Percentiles rank a stretch among this genome's conserved stretches.
Conservation (phyloP, 2,329 filamentous ascomycete genomes). For the Fusarium sp. region DNA sequence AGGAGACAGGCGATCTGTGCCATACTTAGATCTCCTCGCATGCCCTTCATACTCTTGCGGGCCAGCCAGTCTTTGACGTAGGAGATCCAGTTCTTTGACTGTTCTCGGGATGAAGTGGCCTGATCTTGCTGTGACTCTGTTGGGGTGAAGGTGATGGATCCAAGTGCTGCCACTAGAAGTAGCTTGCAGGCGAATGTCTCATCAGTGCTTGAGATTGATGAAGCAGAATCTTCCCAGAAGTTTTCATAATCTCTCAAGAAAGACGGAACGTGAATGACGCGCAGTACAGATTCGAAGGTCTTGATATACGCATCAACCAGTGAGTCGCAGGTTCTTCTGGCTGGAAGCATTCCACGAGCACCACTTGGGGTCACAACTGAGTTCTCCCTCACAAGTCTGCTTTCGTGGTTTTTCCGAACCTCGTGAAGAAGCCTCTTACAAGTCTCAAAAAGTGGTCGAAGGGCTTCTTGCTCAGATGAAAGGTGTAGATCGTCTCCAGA, state of each 20-base stretch:
- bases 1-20: not conserved
- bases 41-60: not conserved
- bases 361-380: accelerated
- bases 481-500: accelerated
- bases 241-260: not conserved
- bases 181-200: not conserved
- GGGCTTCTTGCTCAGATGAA: not conserved
- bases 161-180: not conserved
- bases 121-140: not conserved
- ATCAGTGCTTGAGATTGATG: not conserved
- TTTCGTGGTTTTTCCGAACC: not conserved
- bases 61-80: not conserved
- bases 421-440: not conserved
- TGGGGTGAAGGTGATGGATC: not conserved
- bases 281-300: not conserved
- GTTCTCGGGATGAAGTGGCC: not conserved
- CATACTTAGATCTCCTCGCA: not conserved
- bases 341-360: not conserved
- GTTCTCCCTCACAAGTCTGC: accelerated
- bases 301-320: not conserved
- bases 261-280: not conserved
- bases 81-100: not conserved
- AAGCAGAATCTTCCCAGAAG: not conserved
- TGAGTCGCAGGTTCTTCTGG: not conserved
- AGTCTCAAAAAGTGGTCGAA: not conserved